phyloP scores from a whole-genome alignment of 2,329 filamentous ascomycete genomes.

The Clarireedia monteithiana region DNA sequence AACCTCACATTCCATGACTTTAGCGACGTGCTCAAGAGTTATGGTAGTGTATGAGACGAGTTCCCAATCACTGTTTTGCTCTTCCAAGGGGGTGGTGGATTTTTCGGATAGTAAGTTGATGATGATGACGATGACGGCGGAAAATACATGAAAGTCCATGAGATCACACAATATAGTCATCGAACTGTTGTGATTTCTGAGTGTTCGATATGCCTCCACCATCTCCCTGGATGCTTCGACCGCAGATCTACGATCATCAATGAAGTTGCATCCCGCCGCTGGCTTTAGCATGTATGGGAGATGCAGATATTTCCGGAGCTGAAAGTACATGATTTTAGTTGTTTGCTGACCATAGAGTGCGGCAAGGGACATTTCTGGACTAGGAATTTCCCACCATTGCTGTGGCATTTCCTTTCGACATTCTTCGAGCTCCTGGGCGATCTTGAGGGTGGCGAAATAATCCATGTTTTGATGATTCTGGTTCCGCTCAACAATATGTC shows the following conservation, averaged over 20 bases:
- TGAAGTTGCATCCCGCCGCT: conserved; percentile 30
- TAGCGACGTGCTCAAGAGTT: conserved; percentile 29
- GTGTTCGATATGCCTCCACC: conserved; percentile 31
- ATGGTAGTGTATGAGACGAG: conserved; percentile 29
- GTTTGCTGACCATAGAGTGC: conserved; percentile 29
- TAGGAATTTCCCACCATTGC: conserved; percentile 25
- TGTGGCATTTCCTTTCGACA: conserved; percentile 27
- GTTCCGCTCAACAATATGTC: conserved; percentile 36
- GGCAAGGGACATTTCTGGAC: conserved; percentile 19
- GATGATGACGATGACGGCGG: conserved; percentile 36
- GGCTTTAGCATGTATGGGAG: conserved; percentile 39
- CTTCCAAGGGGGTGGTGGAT: conserved; percentile 14
- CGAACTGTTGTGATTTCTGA: conserved; percentile 25
- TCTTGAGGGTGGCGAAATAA: conserved; percentile 32
- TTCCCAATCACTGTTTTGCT: conserved; percentile 32
- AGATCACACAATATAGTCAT: conserved; percentile 36
- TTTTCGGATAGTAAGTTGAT: conserved; percentile 33
- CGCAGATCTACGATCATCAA: conserved; percentile 32
- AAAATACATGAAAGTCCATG: conserved; percentile 41
- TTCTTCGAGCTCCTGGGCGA: conserved; percentile 35
- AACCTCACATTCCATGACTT: conserved; percentile 33
- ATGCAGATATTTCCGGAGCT: conserved; percentile 35
- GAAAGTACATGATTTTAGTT: conserved; percentile 34
- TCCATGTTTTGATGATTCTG: conserved; percentile 30
- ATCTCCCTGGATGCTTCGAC: conserved; percentile 36